A percentile compares a stretch with the other conserved stretches of the same genome.
These are phyloP conservation scores for Mucor sp. DNA, from an alignment of 371 early-diverging fungal genomes.

Conservation along the genomic window DNA sequence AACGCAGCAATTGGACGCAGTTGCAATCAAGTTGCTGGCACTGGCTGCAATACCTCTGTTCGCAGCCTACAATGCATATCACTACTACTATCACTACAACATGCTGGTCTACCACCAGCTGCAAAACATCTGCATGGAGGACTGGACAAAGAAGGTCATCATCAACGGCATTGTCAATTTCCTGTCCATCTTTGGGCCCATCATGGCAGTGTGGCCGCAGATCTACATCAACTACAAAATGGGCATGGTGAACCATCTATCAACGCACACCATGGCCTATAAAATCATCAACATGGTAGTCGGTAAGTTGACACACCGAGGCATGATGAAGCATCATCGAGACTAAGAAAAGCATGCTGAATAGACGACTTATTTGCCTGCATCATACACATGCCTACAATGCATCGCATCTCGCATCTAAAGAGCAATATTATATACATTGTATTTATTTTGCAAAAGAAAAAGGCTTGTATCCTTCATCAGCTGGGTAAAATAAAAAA, in stretches of 20 bases:
- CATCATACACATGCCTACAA: constrained; percentile 91
- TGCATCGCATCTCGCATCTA: constrained; percentile 90
- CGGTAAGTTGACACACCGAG: constrained; percentile 23
- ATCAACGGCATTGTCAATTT: constrained; percentile 86
- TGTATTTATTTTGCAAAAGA: constrained; percentile 81
- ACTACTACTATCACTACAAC: constrained; percentile 81
- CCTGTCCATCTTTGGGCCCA: constrained; percentile 78
- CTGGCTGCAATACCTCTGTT: constrained; percentile 81
- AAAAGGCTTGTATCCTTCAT: background rate
- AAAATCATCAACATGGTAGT: constrained; percentile 92
- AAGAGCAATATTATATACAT: constrained; percentile 89
- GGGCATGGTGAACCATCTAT: constrained; percentile 86
- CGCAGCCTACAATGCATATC: constrained; percentile 82
- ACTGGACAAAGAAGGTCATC: constrained; percentile 31
- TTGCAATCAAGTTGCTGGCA: constrained; percentile 85
- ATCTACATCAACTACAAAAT: constrained; percentile 92
- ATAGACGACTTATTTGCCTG: constrained; percentile 93
- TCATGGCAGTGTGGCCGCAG: constrained; percentile 92
- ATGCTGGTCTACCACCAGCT: constrained; percentile 89
- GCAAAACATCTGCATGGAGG: background rate
- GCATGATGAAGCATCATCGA: background rate
- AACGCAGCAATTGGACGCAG: constrained; percentile 87
- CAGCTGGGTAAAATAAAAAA: background rate
- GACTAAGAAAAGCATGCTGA: background rate
- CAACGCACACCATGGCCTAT: constrained; percentile 92